Conservation (phyloP, 208 protist species). For the Leishmania tropica region DNA sequence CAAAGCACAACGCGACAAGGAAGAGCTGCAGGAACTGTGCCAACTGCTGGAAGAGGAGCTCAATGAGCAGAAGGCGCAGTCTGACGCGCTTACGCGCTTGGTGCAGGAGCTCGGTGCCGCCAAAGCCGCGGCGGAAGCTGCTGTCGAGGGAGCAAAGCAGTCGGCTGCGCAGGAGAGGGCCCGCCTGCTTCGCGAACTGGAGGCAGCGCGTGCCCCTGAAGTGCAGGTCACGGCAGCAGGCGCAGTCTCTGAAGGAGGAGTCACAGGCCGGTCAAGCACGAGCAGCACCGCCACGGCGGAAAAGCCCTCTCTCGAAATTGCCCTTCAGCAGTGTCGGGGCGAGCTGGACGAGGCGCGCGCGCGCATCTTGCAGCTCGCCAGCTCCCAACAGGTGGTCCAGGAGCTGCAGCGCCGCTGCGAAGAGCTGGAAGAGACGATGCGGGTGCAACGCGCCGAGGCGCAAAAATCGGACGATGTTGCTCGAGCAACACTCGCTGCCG, state of each 20-base stretch:
- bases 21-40: constrained; percentile 45
- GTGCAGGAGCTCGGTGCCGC: constrained; percentile 29
- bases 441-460: constrained; percentile 5
- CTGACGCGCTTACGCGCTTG: constrained; percentile 30
- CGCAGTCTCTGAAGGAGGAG: neutral
- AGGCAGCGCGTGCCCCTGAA: constrained; percentile 15
- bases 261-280: neutral
- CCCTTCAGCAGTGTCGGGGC: constrained; percentile 23
- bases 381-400: constrained; percentile 23
- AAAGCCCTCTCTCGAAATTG: neutral
- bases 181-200: constrained; percentile 18
- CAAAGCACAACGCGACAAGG: constrained; percentile 11
- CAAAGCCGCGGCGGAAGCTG: constrained; percentile 19
- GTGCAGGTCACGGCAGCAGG: neutral
- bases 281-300: neutral
- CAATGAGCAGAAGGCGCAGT: constrained; percentile 37
- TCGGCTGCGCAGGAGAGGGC: constrained; percentile 13
- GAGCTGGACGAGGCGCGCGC: constrained; percentile 23
- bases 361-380: constrained; percentile 22
- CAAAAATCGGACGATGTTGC: constrained; percentile 5
- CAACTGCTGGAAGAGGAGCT: constrained; percentile 47
- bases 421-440: constrained; percentile 11
- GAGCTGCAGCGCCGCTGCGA: constrained; percentile 32
- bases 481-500: neutral
- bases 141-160: constrained; percentile 16